Conservation (phyloP, 1,139 yeast genomes). For the Candida buenavistaensis region DNA sequence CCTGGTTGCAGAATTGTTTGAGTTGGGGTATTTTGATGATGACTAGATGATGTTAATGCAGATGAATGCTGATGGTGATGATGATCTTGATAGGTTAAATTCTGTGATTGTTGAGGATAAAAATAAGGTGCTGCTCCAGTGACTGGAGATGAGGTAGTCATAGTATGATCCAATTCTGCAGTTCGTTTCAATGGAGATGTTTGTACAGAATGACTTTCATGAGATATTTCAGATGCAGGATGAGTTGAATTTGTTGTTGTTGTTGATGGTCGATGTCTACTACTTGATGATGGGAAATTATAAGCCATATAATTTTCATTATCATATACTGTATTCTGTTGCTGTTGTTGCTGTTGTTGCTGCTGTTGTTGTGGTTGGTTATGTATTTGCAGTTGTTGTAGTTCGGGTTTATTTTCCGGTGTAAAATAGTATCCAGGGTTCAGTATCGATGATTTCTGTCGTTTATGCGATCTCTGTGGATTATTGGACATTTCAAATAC, state of each 20-base stretch:
- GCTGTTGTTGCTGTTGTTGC: conserved; percentile 3
- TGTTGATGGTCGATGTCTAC: conserved; percentile 2
- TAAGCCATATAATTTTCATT: conserved; percentile 5
- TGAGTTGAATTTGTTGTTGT: conserved; percentile 4
- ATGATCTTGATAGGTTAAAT: conserved; percentile 5
- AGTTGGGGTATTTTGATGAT: conserved; percentile 8
- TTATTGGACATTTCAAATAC: conserved; percentile 23
- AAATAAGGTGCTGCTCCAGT: conserved; percentile 7
- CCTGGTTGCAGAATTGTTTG: conserved; percentile 10
- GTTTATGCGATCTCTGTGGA: conserved; percentile 35
- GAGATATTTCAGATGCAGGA: conserved; percentile 4
- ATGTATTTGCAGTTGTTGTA: conserved; percentile 5
- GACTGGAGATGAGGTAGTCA: conserved; percentile 9
- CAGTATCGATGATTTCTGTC: conserved; percentile 44
- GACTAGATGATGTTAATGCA: conserved; percentile 7
- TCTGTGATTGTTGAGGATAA: conserved; percentile 6
- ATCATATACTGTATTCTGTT: conserved; percentile 2
- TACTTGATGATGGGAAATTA: conserved; percentile 7
- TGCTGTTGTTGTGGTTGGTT: conserved; percentile 2
- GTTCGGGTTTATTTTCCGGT: conserved; percentile 9
- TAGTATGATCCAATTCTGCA: conserved; percentile 12
- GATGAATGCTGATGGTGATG: conserved; percentile 9
- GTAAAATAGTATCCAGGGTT: conserved; percentile 33
- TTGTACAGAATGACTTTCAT: conserved; percentile 11
- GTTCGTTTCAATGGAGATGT: conserved; percentile 14